Base-by-base conservation (phyloP, 2,329 filamentous ascomycete genomes). In the Aspergillus persii region DNA sequence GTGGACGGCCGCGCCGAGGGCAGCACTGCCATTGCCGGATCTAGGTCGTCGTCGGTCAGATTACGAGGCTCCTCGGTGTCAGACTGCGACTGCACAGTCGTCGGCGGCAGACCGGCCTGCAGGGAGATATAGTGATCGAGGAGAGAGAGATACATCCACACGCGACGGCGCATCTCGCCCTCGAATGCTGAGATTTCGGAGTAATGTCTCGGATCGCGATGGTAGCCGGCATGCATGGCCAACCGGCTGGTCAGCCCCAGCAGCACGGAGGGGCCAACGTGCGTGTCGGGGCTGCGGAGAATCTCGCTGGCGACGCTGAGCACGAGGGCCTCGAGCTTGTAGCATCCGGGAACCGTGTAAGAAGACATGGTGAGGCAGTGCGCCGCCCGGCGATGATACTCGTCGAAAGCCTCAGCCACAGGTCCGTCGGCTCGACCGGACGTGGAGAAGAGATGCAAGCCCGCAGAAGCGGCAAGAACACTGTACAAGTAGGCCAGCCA, bases 21-120 rank as follows among this genome's bases (percentile, higher is more conserved):
- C 23, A 89, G 70, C 29, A 74, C 74, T 3, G 67, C 67, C 6
- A 76, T 77, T 41, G 80, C 67, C 63, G 83, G 79, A 61, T 77
- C 76, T 57, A 88, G 84, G 64, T 89, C 85, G 1, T 82, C 78
- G 67, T 89, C 86, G 27, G 80, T 70, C 18, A 88, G 68, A 68
- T 89, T 87, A 12, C 77, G 75, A 6, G 86, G 85, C 26, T 80
- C 69, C 2, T 71, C 66, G 0, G 84, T 86, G 67, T 89, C 86
- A 44, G 80, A 82, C 57, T 86, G 81, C 56, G 84, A 80, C 27
- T 80, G 78, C 50, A 81, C 75, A 48, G 86, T 78, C 77, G 85
- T 84, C 61, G 80, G 81, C 1, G 86, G 86, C 18, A 89, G 75
- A 1, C 86, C 86, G 61, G 87, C 78, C 66, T 88, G 84, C 66